phyloP scores from a whole-genome alignment of 2,329 filamentous ascomycete genomes.

The Nectriaceae sp. region DNA sequence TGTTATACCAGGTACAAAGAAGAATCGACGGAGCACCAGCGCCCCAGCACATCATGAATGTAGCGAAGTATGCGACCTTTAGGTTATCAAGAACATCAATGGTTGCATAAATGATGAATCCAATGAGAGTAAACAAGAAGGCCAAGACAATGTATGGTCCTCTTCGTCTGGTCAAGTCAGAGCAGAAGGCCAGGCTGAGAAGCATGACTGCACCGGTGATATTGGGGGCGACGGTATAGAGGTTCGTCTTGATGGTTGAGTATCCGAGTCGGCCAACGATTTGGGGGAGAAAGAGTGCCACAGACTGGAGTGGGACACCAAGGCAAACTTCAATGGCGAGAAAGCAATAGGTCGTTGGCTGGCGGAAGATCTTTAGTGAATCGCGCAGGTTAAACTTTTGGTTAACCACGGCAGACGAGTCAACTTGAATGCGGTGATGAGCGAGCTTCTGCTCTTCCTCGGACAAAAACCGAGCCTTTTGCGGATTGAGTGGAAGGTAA shows the following conservation, averaged over 20 bases:
- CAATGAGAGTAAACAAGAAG: constrained; percentile 72
- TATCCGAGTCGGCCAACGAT: constrained; percentile 53
- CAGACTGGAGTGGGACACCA: constrained; percentile 58
- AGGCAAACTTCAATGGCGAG: constrained; percentile 58
- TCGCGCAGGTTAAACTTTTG: constrained; percentile 54
- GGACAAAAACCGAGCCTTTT: constrained; percentile 65
- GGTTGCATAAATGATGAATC: constrained; percentile 78
- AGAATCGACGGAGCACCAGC: constrained; percentile 74
- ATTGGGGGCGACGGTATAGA: constrained; percentile 81
- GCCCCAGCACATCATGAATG: constrained; percentile 85
- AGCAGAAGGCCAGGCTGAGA: constrained; percentile 70
- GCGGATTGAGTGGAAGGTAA: constrained; percentile 67
- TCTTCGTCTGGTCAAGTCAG: constrained; percentile 64
- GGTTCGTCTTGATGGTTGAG: constrained; percentile 63
- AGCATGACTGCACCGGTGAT: constrained; percentile 72
- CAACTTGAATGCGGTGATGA: constrained; percentile 71
- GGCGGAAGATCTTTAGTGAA: constrained; percentile 51
- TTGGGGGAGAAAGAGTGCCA: constrained; percentile 56
- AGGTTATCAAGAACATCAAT: constrained; percentile 65
- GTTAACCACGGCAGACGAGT: constrained; percentile 65
- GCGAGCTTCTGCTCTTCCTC: constrained; percentile 68
- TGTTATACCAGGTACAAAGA: constrained; percentile 70
- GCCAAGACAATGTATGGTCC: constrained; percentile 75
- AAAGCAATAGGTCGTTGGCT: constrained; percentile 50
- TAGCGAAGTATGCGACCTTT: constrained; percentile 72